Evolutionary conservation across 176 grass and related monocot species (phyloP), one percentile per base, ranked within the genome.

Genomic region (Calamus simplicifolius): DNA sequence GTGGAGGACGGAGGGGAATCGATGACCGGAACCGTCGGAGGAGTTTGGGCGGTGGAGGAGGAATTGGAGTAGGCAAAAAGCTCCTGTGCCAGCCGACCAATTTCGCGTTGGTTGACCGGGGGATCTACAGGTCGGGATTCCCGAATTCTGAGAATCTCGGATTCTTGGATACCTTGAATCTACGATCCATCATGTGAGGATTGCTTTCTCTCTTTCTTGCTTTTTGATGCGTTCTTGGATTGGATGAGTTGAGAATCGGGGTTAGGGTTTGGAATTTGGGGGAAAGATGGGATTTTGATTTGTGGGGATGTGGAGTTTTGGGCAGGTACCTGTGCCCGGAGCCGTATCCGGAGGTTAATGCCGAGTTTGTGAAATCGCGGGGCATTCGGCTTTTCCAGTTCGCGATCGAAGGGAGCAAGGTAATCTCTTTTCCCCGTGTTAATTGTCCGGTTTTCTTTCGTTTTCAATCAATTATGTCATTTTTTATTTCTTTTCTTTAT

Each of bases 351-450:
- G 76, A 80, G 66, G 59, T 60, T 28, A 89, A 89, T 25, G 25
- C 70, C 0, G 64, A 54, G 50, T 84, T 89, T 66, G 58, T 89
- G 25, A 61, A 68, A 67, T 52, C 55, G 25, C 63, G 74, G 17
- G 76, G 80, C 59, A 89, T 80, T 30, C 69, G 73, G 8, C 59
- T 89, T 35, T 80, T 89, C 62, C 85, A 89, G 49, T 84, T 84
- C 49, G 85, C 72, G 27, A 89, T 89, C 31, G 85, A 89, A 16
- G 73, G 85, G 38, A 89, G 25, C 63, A 83, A 84, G 80, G 80
- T 80, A 67, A 75, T 15, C 6, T 16, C 65, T 8, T 14, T 6
- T 35, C 23, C 5, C 25, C 14, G 62, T 17, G n/a, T 16, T 59
- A 21, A 48, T 21, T 59, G 3, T 16, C 16, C 17, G 6, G 26